Conservation (phyloP, 768 basidiomycete genomes). For the Rhodocollybia butyracea region DNA sequence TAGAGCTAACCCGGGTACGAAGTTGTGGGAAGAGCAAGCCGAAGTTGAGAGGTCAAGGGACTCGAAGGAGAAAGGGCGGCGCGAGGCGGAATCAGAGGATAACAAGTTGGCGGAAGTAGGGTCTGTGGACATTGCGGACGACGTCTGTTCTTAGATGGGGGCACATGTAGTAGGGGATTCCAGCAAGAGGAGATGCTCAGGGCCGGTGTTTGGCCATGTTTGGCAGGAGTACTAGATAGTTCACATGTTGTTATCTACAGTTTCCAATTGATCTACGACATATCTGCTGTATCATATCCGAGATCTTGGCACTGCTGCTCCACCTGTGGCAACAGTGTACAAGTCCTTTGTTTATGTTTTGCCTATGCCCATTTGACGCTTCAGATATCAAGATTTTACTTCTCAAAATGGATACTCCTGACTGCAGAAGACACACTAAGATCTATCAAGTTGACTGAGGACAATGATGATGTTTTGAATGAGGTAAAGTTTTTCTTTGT, state of each 20-base stretch:
- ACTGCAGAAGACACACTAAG: conserved; percentile 44
- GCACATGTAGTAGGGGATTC: conserved; percentile 4
- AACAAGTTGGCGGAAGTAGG: neutral
- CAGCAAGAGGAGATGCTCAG: too few relatives aligned
- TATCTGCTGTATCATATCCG: too few relatives aligned
- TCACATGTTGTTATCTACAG: too few relatives aligned
- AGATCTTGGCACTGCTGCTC: too few relatives aligned
- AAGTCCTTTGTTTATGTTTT: neutral
- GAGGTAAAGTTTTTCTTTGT: conserved; percentile 48
- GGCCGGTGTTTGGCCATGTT: too few relatives aligned
- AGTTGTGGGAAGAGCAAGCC: too few relatives aligned
- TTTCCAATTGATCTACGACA: too few relatives aligned
- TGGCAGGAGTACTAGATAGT: too few relatives aligned
- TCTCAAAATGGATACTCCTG: conserved; percentile 39
- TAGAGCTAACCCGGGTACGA: too few relatives aligned
- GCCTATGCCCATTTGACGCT: neutral
- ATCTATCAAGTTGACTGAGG: conserved; percentile 43
- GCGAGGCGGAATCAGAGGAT: conserved; percentile 13
- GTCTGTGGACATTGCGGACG: neutral
- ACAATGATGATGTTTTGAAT: conserved; percentile 59
- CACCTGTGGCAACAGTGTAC: conserved; percentile 58
- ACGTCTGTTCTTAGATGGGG: neutral
- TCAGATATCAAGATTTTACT: conserved; percentile 33
- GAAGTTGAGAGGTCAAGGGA: too few relatives aligned
- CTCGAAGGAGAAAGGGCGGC: conserved; percentile 16